phyloP scores from a whole-genome alignment of 78 protist genomes.

The Planoprotostelium fungivorum region DNA sequence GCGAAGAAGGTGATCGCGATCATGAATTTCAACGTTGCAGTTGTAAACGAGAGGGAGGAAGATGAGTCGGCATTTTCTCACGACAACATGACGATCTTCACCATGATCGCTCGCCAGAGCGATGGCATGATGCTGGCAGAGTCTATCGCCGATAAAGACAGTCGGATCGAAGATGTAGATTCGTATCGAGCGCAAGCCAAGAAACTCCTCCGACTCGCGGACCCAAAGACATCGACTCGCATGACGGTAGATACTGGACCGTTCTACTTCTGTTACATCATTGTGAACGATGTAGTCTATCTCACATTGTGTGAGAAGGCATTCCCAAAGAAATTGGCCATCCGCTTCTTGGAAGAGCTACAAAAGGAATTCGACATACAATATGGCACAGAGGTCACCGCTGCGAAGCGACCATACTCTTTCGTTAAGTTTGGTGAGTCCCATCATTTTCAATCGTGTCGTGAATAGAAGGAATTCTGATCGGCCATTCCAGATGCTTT shows the following conservation, averaged over 20 bases:
- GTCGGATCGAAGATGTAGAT: too few relatives aligned
- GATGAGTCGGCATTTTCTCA: too few relatives aligned
- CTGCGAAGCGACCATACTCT: slow-evolving; percentile 79
- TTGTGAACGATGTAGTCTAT: slow-evolving; percentile 67
- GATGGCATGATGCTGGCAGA: slow-evolving; percentile 59
- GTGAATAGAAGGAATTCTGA: too few relatives aligned
- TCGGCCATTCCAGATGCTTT: slow-evolving; percentile 5
- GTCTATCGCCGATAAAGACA: slow-evolving; percentile 47
- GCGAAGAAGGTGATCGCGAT: too few relatives aligned
- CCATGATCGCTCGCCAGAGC: slow-evolving; percentile 42
- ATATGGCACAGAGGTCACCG: slow-evolving; percentile 60
- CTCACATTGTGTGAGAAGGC: slow-evolving; percentile 61
- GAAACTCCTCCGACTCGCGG: slow-evolving; percentile 5
- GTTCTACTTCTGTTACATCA: slow-evolving; percentile 43
- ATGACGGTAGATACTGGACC: neutral
- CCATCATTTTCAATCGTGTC: neutral
- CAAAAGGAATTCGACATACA: slow-evolving; percentile 48
- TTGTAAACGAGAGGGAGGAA: too few relatives aligned
- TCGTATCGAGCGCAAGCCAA: slow-evolving; percentile 47
- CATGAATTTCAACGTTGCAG: too few relatives aligned
- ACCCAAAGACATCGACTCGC: neutral
- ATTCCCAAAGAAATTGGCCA: slow-evolving; percentile 80
- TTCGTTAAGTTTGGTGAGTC: slow-evolving; percentile 72
- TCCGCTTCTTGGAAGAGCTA: slow-evolving; percentile 70
- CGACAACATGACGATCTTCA: slow-evolving; percentile 48